A percentile compares a stretch with the other conserved stretches of the same genome.
Conservation (phyloP, 257 asterid genomes). For the Solanum arcanum region DNA sequence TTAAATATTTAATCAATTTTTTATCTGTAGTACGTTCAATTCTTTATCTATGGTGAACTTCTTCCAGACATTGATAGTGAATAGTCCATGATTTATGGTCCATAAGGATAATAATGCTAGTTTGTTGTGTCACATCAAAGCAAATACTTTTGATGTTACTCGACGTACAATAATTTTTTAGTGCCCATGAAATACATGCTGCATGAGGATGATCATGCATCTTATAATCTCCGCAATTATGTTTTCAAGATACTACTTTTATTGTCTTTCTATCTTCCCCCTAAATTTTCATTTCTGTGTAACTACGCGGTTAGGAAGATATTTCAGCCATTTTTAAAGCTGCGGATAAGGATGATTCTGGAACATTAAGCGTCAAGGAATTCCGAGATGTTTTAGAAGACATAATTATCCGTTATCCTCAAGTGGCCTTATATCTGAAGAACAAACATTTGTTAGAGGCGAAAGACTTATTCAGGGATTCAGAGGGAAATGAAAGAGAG, state of each 20-base stretch:
- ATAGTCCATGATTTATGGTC: background rate
- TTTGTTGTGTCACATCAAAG: background rate
- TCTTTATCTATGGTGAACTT: background rate
- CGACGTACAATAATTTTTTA: background rate
- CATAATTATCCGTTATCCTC: conserved; percentile 84
- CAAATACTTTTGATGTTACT: background rate
- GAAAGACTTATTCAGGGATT: conserved; percentile 53
- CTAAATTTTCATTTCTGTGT: background rate
- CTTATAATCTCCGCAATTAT: background rate
- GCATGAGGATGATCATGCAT: background rate
- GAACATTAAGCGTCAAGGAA: conserved; percentile 67
- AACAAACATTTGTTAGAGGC: conserved; percentile 36
- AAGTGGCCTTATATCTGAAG: conserved; percentile 65
- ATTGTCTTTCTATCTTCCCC: background rate
- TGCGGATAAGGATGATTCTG: conserved; percentile 83
- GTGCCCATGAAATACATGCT: background rate
- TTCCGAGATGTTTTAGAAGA: conserved; percentile 73
- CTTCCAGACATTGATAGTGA: background rate
- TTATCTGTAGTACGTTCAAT: background rate
- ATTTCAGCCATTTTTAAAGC: conserved; percentile 60
- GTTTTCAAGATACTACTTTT: background rate
- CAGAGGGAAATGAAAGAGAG: conserved; percentile 53
- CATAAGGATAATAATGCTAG: background rate
- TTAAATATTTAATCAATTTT: background rate
- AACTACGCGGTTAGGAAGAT: conserved; percentile 44